Evolutionary conservation across 2,329 filamentous ascomycete genomes (phyloP).

Genomic region (Penicillium sp.): DNA sequence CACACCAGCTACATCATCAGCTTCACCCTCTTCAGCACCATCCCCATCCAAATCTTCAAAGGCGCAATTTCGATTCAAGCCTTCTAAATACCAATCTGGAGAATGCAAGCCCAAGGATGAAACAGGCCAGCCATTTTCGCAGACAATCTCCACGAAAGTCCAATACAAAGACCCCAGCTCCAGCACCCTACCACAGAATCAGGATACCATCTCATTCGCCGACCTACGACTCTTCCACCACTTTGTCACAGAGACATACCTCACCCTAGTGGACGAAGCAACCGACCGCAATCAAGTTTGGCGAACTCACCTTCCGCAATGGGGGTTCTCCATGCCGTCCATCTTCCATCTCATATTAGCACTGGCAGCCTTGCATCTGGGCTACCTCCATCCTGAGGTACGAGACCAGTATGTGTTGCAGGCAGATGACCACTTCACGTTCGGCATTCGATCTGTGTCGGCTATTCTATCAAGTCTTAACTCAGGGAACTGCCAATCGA

Average conservation of each 20-base stretch:
- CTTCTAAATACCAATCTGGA: conserved; percentile 21
- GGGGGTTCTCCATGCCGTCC: conserved; percentile 33
- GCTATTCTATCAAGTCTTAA: conserved; percentile 28
- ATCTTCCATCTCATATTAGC: conserved; percentile 36
- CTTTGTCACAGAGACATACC: conserved; percentile 28
- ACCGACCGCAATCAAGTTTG: conserved; percentile 28
- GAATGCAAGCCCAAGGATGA: neutral
- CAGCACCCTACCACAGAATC: conserved; percentile 1
- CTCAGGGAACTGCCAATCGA: conserved; percentile 31
- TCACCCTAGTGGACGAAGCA: conserved; percentile 26
- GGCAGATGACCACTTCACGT: conserved; percentile 37
- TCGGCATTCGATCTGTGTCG: conserved; percentile 36
- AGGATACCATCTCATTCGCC: conserved; percentile 24
- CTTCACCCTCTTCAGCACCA: conserved; percentile 9
- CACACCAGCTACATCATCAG: neutral
- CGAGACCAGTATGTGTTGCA: conserved; percentile 25
- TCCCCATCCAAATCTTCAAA: neutral
- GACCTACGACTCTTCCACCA: conserved; percentile 38
- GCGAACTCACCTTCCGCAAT: conserved; percentile 33
- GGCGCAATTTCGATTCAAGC: conserved; percentile 20
- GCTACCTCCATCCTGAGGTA: conserved; percentile 19
- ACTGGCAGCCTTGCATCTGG: conserved; percentile 32
- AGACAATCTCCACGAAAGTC: neutral
- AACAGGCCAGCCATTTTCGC: conserved; percentile 10
- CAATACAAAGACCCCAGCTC: neutral